phyloP scores from a whole-genome alignment of 2,329 filamentous ascomycete genomes.

The Ophiocordyceps camponoti-saundersi region DNA sequence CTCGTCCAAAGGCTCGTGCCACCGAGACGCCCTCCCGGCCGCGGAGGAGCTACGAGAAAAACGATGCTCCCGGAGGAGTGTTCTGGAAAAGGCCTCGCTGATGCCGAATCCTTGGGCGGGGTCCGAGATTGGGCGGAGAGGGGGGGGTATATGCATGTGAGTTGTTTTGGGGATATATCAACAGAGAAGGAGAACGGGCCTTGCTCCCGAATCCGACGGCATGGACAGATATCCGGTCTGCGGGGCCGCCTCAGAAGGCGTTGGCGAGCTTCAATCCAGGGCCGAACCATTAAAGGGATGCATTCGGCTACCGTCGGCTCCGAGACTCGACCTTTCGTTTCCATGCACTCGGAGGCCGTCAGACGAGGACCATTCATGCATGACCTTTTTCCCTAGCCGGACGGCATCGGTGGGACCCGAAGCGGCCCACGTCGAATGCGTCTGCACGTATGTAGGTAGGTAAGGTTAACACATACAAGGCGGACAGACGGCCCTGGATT shows the following conservation, averaged over 20 bases:
- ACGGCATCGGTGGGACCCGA: too few relatives aligned
- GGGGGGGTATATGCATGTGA: too few relatives aligned
- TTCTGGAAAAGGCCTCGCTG: neutral
- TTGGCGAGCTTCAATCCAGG: neutral
- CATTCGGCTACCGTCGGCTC: slow-evolving; percentile 1
- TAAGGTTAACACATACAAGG: too few relatives aligned
- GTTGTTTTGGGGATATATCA: neutral
- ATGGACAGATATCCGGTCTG: neutral
- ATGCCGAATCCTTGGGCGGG: too few relatives aligned
- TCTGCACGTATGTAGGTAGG: too few relatives aligned
- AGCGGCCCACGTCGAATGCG: too few relatives aligned
- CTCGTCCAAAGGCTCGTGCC: neutral
- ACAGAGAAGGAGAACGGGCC: neutral
- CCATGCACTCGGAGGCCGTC: neutral
- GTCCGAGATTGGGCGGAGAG: too few relatives aligned
- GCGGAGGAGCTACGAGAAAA: neutral
- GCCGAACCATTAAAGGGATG: neutral
- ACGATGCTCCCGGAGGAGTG: too few relatives aligned
- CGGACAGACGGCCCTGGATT: too few relatives aligned
- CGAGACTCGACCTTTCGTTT: neutral
- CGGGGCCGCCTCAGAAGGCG: neutral
- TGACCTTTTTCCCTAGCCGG: neutral
- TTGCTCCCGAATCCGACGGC: neutral
- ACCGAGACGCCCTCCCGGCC: neutral
- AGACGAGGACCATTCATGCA: neutral